These are phyloP conservation scores for Aspergillus coremiiformis DNA, from an alignment of 495 filamentous ascomycete genomes.

Conservation along the genomic window DNA sequence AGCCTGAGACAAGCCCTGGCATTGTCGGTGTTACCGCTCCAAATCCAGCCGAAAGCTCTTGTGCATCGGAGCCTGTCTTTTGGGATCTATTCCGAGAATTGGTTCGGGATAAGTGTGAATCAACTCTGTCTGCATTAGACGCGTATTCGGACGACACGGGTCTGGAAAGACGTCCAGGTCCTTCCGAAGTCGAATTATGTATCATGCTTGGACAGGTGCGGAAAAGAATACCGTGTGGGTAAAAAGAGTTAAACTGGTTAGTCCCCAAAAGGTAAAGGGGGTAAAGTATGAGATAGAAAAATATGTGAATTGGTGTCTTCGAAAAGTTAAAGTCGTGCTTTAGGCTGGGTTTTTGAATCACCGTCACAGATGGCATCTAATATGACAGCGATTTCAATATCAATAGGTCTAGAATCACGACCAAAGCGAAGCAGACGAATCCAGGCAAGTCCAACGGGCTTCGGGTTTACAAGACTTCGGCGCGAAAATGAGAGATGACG, in stretches of 20 bases:
- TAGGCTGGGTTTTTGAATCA: not conserved
- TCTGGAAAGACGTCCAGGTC: not conserved
- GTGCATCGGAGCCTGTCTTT: not conserved
- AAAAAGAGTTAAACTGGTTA: not conserved
- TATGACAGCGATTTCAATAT: not conserved
- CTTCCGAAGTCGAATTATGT: not conserved
- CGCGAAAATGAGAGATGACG: not conserved
- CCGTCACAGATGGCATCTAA: not conserved
- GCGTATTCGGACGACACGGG: not conserved
- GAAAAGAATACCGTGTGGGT: not conserved
- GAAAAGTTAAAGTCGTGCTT: not conserved
- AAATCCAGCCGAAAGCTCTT: not conserved
- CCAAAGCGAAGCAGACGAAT: not conserved
- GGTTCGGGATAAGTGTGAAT: not conserved
- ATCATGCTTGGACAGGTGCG: not conserved
- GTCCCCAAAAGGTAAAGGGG: no score
- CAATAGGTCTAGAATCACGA: not conserved
- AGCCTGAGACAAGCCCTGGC: constrained; percentile 8
- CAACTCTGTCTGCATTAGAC: not conserved
- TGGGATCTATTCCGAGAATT: not conserved
- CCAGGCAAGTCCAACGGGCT: not conserved
- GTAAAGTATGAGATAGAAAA: not conserved
- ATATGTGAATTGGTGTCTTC: not conserved
- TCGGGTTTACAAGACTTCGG: not conserved
- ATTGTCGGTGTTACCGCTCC: constrained; percentile 4